phyloP scores from a whole-genome alignment of 192 early-diverging fungal genomes.

The Oehlia diaphana region DNA sequence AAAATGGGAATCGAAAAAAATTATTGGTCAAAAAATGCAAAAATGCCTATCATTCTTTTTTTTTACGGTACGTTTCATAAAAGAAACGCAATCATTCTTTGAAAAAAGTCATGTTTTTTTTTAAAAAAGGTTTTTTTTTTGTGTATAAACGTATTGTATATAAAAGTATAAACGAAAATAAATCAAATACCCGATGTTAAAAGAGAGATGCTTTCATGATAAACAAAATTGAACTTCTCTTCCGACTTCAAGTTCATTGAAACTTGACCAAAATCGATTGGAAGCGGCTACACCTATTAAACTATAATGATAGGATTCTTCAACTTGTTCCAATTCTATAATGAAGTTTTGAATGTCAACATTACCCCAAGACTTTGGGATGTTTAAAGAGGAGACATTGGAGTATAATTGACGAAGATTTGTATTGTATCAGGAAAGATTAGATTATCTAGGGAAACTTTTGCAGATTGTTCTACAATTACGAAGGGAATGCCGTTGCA shows the following conservation, averaged over 20 bases:
- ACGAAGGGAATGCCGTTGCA: too few species aligned
- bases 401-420: too few species aligned
- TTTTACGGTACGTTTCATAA: too few species aligned
- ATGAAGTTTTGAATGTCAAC: neutral
- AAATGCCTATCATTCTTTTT: too few species aligned
- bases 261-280: slow-evolving; percentile 9
- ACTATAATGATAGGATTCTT: neutral
- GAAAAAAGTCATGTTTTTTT: too few species aligned
- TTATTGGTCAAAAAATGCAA: too few species aligned
- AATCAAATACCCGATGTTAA: neutral
- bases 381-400: too few species aligned
- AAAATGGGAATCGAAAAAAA: too few species aligned
- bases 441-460: too few species aligned
- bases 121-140: neutral
- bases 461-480: too few species aligned
- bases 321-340: slow-evolving; percentile 7
- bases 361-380: neutral
- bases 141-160: neutral
- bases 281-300: neutral
- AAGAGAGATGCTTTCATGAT: neutral
- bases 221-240: slow-evolving; percentile 4
- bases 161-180: neutral
- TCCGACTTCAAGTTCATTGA: neutral
- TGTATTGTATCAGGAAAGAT: too few species aligned
- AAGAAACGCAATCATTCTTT: too few species aligned